These are phyloP conservation scores for Tetrapyrgos nigripes DNA, from an alignment of 1,284 basidiomycete genomes.

Conservation along the genomic window DNA sequence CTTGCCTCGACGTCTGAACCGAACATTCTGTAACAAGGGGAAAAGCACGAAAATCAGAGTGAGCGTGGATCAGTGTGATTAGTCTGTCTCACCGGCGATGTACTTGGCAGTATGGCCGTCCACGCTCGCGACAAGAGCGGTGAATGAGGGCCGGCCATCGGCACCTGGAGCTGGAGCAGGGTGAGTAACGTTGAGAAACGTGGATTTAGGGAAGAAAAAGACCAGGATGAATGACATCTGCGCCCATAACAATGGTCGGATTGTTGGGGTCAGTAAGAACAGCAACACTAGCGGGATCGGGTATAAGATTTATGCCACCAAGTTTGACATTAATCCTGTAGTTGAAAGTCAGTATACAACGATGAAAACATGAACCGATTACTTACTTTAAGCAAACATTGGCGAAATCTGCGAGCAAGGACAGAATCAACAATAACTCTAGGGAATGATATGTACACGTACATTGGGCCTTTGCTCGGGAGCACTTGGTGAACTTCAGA, in stretches of 20 bases:
- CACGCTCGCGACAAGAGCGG: constrained; percentile 75
- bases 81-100: constrained; percentile 55
- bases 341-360: constrained; percentile 4
- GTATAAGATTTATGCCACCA: constrained; percentile 79
- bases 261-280: constrained; percentile 69
- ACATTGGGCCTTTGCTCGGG: constrained; percentile 69
- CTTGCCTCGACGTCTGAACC: constrained; percentile 71
- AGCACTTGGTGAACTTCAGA: constrained; percentile 67
- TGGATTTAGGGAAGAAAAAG: too few species aligned
- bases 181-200: too few species aligned
- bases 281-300: constrained; percentile 64
- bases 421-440: too few species aligned
- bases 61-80: too few species aligned
- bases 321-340: constrained; percentile 80
- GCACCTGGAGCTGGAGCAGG: too few species aligned
- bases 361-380: neutral
- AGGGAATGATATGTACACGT: too few species aligned
- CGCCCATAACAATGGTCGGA: constrained; percentile 80
- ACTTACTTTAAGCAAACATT: constrained; percentile 79
- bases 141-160: constrained; percentile 76
- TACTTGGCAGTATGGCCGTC: constrained; percentile 69
- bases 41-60: too few species aligned
- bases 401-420: too few species aligned
- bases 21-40: constrained; percentile 40
- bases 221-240: constrained; percentile 81